phyloP scores from a whole-genome alignment of 2,329 filamentous ascomycete species.

The Aurifilum marmelostoma region DNA sequence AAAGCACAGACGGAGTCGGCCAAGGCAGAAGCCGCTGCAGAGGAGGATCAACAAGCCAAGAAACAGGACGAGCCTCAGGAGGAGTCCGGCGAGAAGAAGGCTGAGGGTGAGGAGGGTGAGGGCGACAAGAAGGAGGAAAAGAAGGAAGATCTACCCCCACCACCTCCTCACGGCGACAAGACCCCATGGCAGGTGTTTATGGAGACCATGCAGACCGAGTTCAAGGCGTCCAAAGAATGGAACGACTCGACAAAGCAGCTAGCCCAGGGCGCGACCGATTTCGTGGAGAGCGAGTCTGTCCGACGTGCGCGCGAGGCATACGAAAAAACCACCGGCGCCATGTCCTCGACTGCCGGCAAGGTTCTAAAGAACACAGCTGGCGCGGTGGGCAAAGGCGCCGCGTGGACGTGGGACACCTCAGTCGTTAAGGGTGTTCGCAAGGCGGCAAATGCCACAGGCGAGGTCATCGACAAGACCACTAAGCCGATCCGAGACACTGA shows the following conservation, averaged over 20 bases:
- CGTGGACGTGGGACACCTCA: slow-evolving; percentile 96
- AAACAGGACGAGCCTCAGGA: slow-evolving; percentile 48
- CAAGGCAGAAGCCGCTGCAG: slow-evolving; percentile 38
- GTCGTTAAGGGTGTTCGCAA: slow-evolving; percentile 90
- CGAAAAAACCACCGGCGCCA: slow-evolving; percentile 80
- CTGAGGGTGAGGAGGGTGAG: slow-evolving; percentile 49
- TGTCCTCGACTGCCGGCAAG: slow-evolving; percentile 75
- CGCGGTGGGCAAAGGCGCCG: slow-evolving; percentile 85
- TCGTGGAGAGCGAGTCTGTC: slow-evolving; percentile 90
- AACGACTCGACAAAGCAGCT: slow-evolving; percentile 98
- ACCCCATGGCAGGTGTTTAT: slow-evolving; percentile 98
- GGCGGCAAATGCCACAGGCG: slow-evolving; percentile 82
- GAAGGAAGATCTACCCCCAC: slow-evolving; percentile 75
- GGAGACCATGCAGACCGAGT: slow-evolving; percentile 91
- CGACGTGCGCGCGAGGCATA: slow-evolving; percentile 85
- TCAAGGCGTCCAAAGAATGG: slow-evolving; percentile 98
- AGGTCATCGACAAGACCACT: slow-evolving; percentile 91
- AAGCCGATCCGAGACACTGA: slow-evolving; percentile 92
- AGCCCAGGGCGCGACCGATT: slow-evolving; percentile 84
- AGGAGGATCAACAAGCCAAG: slow-evolving; percentile 39
- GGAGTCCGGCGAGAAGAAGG: slow-evolving; percentile 48
- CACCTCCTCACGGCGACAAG: slow-evolving; percentile 97
- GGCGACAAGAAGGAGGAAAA: slow-evolving; percentile 61
- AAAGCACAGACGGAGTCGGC: slow-evolving; percentile 44
- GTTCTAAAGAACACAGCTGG: slow-evolving; percentile 85